Evolutionary conservation across 2,329 filamentous ascomycete species (phyloP).

Genomic region (Colletotrichum sp.): DNA sequence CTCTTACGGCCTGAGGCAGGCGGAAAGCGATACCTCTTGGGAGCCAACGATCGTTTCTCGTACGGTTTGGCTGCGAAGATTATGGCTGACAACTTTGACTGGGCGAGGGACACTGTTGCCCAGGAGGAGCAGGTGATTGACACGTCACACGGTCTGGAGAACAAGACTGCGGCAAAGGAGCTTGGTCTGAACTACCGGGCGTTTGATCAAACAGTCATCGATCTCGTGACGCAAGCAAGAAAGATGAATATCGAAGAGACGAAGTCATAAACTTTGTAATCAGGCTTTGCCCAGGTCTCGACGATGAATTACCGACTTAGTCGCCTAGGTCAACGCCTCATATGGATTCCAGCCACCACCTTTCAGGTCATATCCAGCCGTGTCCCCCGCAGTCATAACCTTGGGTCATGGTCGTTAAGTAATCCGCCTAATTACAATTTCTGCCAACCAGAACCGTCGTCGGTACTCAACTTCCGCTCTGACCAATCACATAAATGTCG

Average conservation of each 20-base stretch:
- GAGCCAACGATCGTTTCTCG: slow-evolving; percentile 48
- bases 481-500: neutral
- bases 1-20: slow-evolving; percentile 38
- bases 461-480: neutral
- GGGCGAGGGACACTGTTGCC: slow-evolving; percentile 34
- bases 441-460: neutral
- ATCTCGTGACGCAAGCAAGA: slow-evolving; percentile 32
- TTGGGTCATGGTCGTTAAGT: neutral
- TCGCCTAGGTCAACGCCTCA: neutral
- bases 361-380: neutral
- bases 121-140: slow-evolving; percentile 38
- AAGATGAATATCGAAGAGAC: slow-evolving; percentile 22
- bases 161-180: slow-evolving; percentile 41
- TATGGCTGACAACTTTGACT: slow-evolving; percentile 43
- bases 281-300: neutral
- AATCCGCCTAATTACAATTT: neutral
- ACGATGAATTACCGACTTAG: neutral
- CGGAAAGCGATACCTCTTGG: slow-evolving; percentile 43
- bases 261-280: neutral
- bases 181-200: slow-evolving; percentile 40
- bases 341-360: neutral
- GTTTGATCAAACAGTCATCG: slow-evolving; percentile 39
- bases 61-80: slow-evolving; percentile 49
- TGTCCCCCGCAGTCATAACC: neutral
- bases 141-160: slow-evolving; percentile 46